A percentile compares a stretch with the other conserved stretches of the same genome.
Conservation (phyloP, 2,329 filamentous ascomycete genomes). For the Ilyonectria robusta region DNA sequence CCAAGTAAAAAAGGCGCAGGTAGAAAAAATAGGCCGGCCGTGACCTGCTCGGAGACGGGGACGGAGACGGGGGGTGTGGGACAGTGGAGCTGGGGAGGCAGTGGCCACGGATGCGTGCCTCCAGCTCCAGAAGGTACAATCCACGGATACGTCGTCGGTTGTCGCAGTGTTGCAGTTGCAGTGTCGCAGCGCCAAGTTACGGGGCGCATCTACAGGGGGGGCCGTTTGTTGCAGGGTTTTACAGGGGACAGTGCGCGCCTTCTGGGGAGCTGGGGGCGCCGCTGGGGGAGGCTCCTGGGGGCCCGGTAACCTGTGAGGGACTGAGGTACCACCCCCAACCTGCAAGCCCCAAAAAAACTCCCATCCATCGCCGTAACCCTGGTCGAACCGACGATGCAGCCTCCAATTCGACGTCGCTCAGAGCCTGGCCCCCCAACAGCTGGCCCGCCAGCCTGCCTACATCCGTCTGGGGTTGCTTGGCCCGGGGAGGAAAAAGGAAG, state of each 20-base stretch:
- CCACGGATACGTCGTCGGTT: not conserved
- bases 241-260: constrained; percentile 3
- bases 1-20: constrained; percentile 54
- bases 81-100: constrained; percentile 27
- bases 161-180: not conserved
- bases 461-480: constrained; percentile 27
- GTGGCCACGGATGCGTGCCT: constrained; percentile 17
- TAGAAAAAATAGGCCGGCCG: constrained; percentile 42
- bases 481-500: constrained; percentile 6
- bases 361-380: constrained; percentile 13
- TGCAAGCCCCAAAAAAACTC: constrained; percentile 20
- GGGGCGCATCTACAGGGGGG: constrained; percentile 27
- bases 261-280: constrained; percentile 5
- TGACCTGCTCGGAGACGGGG: constrained; percentile 30
- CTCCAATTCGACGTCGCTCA: constrained; percentile 23
- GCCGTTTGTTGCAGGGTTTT: constrained; percentile 8
- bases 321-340: constrained; percentile 26
- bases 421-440: constrained; percentile 21
- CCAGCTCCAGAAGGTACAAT: constrained; percentile 24
- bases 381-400: constrained; percentile 7
- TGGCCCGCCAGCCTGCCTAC: constrained; percentile 7
- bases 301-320: constrained; percentile 19
- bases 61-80: constrained; percentile 32
- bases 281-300: constrained; percentile 6
- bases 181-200: constrained; percentile 7